Conservation (phyloP, 306 rosid genomes). For the Glycine latifolia region DNA sequence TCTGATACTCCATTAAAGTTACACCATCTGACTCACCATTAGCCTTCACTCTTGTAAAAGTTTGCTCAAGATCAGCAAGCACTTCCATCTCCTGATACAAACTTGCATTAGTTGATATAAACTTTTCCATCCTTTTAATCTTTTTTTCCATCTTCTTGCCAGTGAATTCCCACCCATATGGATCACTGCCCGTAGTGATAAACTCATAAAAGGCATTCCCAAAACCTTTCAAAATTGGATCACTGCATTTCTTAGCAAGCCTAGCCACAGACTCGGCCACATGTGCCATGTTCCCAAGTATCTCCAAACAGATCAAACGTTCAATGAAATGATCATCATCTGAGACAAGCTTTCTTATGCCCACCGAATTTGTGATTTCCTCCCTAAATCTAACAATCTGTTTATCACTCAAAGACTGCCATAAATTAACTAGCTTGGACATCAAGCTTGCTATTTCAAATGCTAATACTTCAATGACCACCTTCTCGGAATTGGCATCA, state of each 20-base stretch:
- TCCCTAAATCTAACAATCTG: conserved; percentile 69
- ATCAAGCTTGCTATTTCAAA: conserved; percentile 92
- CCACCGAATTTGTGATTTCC: conserved; percentile 73
- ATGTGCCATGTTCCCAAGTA: conserved; percentile 73
- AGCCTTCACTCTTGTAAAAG: conserved; percentile 72
- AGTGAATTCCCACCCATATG: conserved; percentile 77
- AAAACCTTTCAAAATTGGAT: conserved; percentile 73
- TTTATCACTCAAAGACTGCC: conserved; percentile 81
- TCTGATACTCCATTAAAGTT: conserved; percentile 73
- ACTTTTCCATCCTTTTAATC: conserved; percentile 85
- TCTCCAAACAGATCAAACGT: conserved; percentile 74
- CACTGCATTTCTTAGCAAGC: conserved; percentile 86
- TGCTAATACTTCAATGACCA: conserved; percentile 76
- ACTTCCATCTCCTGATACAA: conserved; percentile 91
- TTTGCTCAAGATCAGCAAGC: conserved; percentile 83
- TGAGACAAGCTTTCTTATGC: conserved; percentile 82
- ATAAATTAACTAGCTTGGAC: conserved; percentile 85
- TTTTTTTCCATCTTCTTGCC: conserved; percentile 87
- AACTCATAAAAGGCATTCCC: conserved; percentile 66
- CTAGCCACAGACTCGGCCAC: conserved; percentile 92
- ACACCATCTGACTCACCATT: conserved; percentile 56
- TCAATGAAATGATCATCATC: conserved; percentile 74
- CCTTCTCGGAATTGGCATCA: conserved; percentile 65
- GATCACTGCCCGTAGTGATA: conserved; percentile 62
- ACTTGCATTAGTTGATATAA: conserved; percentile 73